phyloP scores from a whole-genome alignment of 2,329 filamentous ascomycete species.

The Coniochaeta sp. region DNA sequence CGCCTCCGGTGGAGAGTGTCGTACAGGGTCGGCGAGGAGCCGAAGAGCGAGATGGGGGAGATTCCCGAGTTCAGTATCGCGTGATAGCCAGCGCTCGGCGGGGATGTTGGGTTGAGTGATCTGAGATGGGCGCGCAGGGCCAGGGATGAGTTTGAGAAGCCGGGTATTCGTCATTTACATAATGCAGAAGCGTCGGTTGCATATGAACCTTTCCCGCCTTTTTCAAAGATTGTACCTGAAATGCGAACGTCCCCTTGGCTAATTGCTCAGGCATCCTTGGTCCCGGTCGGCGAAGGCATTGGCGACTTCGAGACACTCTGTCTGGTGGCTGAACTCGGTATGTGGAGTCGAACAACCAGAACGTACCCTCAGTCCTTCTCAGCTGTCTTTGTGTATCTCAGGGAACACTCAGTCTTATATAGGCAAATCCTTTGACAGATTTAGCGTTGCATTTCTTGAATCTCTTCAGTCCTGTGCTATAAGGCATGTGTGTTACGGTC shows the following conservation, averaged over 20 bases:
- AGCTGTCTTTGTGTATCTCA: too few relatives aligned
- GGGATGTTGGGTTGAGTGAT: too few relatives aligned
- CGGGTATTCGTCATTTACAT: background rate
- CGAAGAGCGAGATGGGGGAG: slow-evolving; percentile 76
- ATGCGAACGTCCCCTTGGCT: background rate
- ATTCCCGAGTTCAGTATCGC: slow-evolving; percentile 71
- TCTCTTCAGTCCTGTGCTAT: too few relatives aligned
- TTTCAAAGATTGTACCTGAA: background rate
- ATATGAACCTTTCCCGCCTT: background rate
- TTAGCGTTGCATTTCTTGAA: too few relatives aligned
- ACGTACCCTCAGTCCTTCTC: too few relatives aligned
- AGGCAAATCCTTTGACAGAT: too few relatives aligned
- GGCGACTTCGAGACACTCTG: slow-evolving; percentile 26
- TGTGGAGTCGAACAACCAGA: slow-evolving; percentile 31
- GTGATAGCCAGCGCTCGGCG: background rate
- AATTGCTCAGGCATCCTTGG: slow-evolving; percentile 1
- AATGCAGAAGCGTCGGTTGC: background rate
- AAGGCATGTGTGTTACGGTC: too few relatives aligned
- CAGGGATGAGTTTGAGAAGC: background rate
- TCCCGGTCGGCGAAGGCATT: slow-evolving; percentile 18
- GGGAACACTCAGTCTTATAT: too few relatives aligned
- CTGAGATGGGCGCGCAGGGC: background rate
- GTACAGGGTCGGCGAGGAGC: slow-evolving; percentile 62
- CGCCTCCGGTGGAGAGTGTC: slow-evolving; percentile 86
- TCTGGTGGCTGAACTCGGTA: slow-evolving; percentile 22